Conservation (phyloP, 1,284 basidiomycete species). For the Ceratobasidium sp. region DNA sequence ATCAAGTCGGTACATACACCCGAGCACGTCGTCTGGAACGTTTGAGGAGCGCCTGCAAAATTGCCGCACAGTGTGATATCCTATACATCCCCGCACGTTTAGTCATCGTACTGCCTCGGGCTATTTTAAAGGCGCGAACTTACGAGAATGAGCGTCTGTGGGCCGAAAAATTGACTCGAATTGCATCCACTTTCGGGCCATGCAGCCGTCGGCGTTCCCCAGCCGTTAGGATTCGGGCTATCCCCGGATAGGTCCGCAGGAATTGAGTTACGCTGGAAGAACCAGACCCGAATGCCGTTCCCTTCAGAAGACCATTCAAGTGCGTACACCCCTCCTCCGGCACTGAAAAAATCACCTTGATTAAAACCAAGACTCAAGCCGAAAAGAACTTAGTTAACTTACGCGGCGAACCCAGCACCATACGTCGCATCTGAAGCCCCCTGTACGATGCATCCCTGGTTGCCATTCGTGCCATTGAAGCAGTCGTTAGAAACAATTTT, state of each 20-base stretch:
- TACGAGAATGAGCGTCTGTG: constrained; percentile 47
- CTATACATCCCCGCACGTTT: constrained; percentile 14
- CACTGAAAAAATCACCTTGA: neutral
- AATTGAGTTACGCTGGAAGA: constrained; percentile 43
- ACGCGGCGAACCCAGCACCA: constrained; percentile 50
- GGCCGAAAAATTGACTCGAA: constrained; percentile 40
- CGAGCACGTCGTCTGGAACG: constrained; percentile 50
- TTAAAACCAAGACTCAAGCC: neutral
- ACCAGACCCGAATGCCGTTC: constrained; percentile 43
- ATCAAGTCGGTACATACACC: constrained; percentile 50
- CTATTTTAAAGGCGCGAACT: neutral
- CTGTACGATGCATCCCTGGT: constrained; percentile 50
- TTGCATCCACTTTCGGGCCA: constrained; percentile 47
- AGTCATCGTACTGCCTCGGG: neutral
- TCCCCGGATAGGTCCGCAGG: constrained; percentile 30
- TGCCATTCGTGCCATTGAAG: constrained; percentile 49
- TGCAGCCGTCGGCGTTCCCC: constrained; percentile 47
- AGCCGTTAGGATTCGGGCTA: constrained; percentile 44
- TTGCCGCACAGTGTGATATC: constrained; percentile 52
- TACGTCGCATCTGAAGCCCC: constrained; percentile 46
- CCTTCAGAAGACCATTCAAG: constrained; percentile 50
- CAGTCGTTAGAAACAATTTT: constrained; percentile 49
- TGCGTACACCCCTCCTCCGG: constrained; percentile 51
- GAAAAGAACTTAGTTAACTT: neutral
- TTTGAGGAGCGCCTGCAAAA: constrained; percentile 48